Base-by-base conservation (phyloP, 768 basidiomycete species). In the Rhodotorula kratochvilovae region DNA sequence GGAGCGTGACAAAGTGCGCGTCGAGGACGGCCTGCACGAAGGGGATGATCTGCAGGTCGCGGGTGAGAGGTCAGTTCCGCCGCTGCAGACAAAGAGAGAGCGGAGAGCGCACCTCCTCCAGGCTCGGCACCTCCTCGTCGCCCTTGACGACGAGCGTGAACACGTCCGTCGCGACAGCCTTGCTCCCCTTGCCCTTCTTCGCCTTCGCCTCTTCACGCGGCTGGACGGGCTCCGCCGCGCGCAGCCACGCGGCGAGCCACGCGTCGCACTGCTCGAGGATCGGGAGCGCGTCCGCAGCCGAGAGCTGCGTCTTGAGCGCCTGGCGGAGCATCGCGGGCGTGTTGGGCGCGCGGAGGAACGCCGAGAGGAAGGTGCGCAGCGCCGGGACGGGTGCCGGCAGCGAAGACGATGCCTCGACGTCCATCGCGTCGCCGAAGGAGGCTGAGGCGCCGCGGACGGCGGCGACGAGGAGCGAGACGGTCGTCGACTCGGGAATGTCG, bases 1-100 rank as follows among this genome's bases (percentile, higher is more conserved):
- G 69, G 58, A 77, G 68, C 31, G 70, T 61, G 68, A 73, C 65
- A 45, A 76, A 72, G 66, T 72, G 74, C 2, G 71, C 67, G 71
- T 75, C 74, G 59, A 75, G 74, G 45, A 75, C 36, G 13, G 71
- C 57, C 43, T 75, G 68, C 13, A 75, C 68, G 66, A 75, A 51
- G 6, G 68, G 71, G 33, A 72, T 46, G 59, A 72, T 62, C 68
- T 70, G 65, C 42, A 17, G 36, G n/a, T 4, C 2, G 15, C 3
- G 57, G 35, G 4, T 35, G 8, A 35, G 13, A 1, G 13, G 65
- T 58, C n/a, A 48, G 56, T 43, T 0, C 27, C 17, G 6, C 27
- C 5, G 19, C 13, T 21, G 10, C 36, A 5, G 7, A 5, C 21
- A 6, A 25, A 6, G 7, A 27, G 33, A 31, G 39, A 3, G 43